Evolutionary conservation across 2,329 filamentous ascomycete genomes (phyloP).

Genomic region (Exophiala bonariae): DNA sequence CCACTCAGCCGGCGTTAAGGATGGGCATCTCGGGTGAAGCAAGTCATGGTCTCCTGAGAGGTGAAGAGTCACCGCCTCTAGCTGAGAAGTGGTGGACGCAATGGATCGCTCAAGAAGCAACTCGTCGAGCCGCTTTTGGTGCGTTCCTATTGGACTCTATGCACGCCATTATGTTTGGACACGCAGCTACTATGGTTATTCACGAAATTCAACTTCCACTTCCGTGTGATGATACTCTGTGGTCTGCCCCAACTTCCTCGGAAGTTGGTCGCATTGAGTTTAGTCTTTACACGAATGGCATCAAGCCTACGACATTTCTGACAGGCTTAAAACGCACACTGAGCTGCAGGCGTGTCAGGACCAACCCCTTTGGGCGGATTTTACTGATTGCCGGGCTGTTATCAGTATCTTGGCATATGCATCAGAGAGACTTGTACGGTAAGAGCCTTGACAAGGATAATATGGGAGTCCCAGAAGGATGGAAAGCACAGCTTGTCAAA

Average conservation of each 20-base stretch:
- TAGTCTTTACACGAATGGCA: conserved; percentile 8
- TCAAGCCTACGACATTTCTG: conserved; percentile 4
- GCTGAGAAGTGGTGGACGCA: conserved; percentile 7
- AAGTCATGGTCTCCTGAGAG: background rate
- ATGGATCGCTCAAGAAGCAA: conserved; percentile 7
- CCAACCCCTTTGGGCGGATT: conserved; percentile 6
- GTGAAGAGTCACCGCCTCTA: background rate
- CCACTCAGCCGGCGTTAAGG: conserved; percentile 7
- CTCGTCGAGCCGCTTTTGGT: conserved; percentile 2
- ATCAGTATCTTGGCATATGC: conserved; percentile 5
- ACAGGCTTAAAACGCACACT: conserved; percentile 4
- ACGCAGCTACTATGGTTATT: conserved; percentile 10
- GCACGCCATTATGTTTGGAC: conserved; percentile 7
- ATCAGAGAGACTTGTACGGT: conserved; percentile 4
- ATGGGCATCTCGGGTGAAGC: background rate
- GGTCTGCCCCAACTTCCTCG: conserved; percentile 3
- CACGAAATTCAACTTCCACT: conserved; percentile 8
- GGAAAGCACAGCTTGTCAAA: conserved; percentile 6
- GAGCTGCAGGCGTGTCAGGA: conserved; percentile 1
- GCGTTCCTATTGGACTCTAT: conserved; percentile 6
- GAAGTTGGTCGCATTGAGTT: conserved; percentile 9
- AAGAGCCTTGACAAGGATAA: conserved; percentile 4
- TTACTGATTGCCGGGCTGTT: conserved; percentile 5
- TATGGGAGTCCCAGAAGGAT: conserved; percentile 5
- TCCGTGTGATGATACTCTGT: conserved; percentile 2